A percentile compares a stretch with the other conserved stretches of the same genome.
Conservation (phyloP, 805 yeast species). For the Candida sanyiensis region DNA sequence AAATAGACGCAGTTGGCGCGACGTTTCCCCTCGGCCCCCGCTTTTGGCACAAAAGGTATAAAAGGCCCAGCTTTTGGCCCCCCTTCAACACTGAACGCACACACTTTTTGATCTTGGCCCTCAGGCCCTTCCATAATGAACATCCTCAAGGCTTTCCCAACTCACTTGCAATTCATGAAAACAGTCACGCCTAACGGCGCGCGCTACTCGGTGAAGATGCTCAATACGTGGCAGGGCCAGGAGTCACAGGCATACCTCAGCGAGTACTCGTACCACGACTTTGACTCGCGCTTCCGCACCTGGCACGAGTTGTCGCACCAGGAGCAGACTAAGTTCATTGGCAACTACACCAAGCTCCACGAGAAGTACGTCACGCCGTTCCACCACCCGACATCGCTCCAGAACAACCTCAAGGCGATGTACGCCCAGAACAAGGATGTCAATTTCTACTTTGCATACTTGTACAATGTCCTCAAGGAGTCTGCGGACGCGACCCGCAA, state of each 20-base stretch:
- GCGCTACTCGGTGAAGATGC: slow-evolving; percentile 7
- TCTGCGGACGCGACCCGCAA: slow-evolving; percentile 8
- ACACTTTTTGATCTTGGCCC: too few species aligned
- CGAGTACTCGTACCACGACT: slow-evolving; percentile 12
- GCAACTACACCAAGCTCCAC: slow-evolving; percentile 7
- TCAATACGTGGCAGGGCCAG: slow-evolving; percentile 7
- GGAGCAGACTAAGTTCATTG: slow-evolving; percentile 12
- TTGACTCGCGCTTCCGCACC: slow-evolving; percentile 10
- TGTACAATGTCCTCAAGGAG: slow-evolving; percentile 10
- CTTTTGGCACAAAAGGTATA: too few species aligned
- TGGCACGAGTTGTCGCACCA: slow-evolving; percentile 12
- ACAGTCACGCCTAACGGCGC: slow-evolving; percentile 6
- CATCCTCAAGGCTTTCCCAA: slow-evolving; percentile 10
- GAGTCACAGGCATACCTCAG: slow-evolving; percentile 8
- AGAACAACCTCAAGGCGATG: slow-evolving; percentile 8
- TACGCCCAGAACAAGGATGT: slow-evolving; percentile 14
- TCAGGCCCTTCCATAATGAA: slow-evolving; percentile 5
- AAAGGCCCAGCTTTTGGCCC: too few species aligned
- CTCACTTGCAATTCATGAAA: slow-evolving; percentile 10
- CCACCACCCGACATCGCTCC: slow-evolving; percentile 5
- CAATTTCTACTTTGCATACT: slow-evolving; percentile 10
- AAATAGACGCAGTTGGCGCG: too few species aligned
- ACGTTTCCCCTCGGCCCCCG: too few species aligned
- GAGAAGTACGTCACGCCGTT: slow-evolving; percentile 8
- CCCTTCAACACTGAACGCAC: too few species aligned